Base-by-base conservation (phyloP, 306 rosid genomes). In the Betula pendula region DNA sequence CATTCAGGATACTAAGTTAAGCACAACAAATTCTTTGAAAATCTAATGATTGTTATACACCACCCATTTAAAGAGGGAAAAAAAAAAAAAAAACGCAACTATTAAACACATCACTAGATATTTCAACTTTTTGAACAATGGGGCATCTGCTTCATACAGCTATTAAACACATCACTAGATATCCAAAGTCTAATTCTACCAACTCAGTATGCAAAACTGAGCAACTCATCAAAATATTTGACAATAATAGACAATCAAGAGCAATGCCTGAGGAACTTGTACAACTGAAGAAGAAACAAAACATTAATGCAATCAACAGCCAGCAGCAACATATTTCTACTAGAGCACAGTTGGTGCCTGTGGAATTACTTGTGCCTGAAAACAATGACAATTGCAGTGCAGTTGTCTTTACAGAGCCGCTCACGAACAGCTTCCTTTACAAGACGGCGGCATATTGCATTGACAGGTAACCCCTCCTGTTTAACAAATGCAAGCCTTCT, bases 391-490 rank as follows among this genome's bases (percentile, higher is more conserved):
- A 90, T 84, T 70, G 94, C 97, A 19, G 96, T 89, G 83, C 97
- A 93, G 85, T 93, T 93, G 81, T 93, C 97, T 85, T 88, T 93
- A 79, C 97, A 93, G 80, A 81, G 87, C 63, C 97, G 87, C 78
- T 90, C 97, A 16, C 91, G 94, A 55, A 93, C 88, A 69, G 96
- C 97, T 80, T 93, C 97, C 71, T 77, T 87, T 49, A 89, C 93
- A 65, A 93, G 96, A 52, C 76, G 88, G 52, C 97, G 94, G 80
- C 92, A 77, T 72, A 90, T 85, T 33, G 91, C 49, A 19, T 88
- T 25, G 59, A 86, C 91, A 15, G 94, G 82, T 10, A 89, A 77
- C 29, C 94, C 97, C 80, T 89, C 96, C 97, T 93, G 68, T 70
- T 65, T 79, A 77, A 83, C 38, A 74, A 60, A 68, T 66, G 40